Conservation (phyloP, 2,329 filamentous ascomycete species). For the Calcarisporium arbuscula region DNA sequence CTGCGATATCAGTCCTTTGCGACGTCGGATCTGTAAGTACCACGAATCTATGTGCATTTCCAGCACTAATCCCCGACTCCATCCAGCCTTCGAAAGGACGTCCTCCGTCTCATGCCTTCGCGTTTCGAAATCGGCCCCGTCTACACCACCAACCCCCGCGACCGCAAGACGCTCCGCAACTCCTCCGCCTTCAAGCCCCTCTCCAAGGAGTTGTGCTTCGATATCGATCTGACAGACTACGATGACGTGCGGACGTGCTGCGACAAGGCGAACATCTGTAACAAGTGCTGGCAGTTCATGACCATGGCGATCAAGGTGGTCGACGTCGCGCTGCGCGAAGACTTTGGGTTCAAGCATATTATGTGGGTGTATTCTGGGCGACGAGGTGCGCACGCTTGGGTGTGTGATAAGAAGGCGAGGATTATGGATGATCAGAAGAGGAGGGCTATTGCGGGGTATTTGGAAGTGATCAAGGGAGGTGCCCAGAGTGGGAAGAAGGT, state of each 20-base stretch:
- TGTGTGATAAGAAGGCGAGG: slow-evolving; percentile 84
- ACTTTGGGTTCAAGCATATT: slow-evolving; percentile 95
- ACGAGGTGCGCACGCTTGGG: slow-evolving; percentile 95
- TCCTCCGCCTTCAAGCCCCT: slow-evolving; percentile 77
- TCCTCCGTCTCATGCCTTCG: slow-evolving; percentile 78
- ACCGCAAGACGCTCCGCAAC: slow-evolving; percentile 81
- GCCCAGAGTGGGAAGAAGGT: slow-evolving; percentile 82
- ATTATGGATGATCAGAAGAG: slow-evolving; percentile 80
- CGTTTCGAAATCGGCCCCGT: slow-evolving; percentile 99
- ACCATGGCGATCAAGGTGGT: slow-evolving; percentile 97
- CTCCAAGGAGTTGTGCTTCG: slow-evolving; percentile 92
- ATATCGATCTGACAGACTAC: slow-evolving; percentile 99
- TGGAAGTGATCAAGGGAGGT: slow-evolving; percentile 85
- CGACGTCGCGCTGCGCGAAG: slow-evolving; percentile 78
- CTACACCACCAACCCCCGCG: slow-evolving; percentile 87
- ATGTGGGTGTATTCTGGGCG: slow-evolving; percentile 98
- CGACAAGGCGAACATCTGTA: slow-evolving; percentile 85
- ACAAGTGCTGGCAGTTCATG: slow-evolving; percentile 93
- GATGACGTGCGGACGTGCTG: slow-evolving; percentile 96
- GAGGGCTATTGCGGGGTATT: slow-evolving; percentile 77
- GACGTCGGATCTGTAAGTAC: slow-evolving; percentile 44
- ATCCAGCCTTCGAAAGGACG: slow-evolving; percentile 76
- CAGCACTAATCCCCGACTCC: not conserved
- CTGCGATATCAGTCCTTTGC: slow-evolving; percentile 76
- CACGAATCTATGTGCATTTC: not conserved